Percentiles rank a stretch among this genome's conserved stretches.
Evolutionary conservation across 306 rosid genomes (phyloP).

Genomic region (Trifolium subterraneum): DNA sequence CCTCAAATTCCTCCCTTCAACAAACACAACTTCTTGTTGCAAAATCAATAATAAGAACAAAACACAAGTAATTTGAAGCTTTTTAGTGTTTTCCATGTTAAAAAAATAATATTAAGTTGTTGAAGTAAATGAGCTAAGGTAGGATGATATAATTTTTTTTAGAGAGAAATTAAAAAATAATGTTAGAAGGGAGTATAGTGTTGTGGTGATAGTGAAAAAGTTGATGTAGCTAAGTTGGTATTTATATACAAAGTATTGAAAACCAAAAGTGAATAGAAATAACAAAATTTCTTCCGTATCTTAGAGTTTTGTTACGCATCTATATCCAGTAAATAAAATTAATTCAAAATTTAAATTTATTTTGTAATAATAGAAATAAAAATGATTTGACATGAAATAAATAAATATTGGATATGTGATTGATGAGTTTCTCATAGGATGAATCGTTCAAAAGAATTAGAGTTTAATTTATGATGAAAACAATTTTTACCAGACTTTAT

Average conservation of each 20-base stretch:
- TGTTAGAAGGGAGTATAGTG: slow-evolving; percentile 10
- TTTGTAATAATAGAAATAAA: too few species aligned
- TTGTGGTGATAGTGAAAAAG: neutral
- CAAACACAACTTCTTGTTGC: slow-evolving; percentile 40
- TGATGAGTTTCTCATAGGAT: too few species aligned
- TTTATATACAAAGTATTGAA: slow-evolving; percentile 37
- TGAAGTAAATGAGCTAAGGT: neutral
- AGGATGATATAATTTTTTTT: neutral
- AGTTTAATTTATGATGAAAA: too few species aligned
- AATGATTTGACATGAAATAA: too few species aligned
- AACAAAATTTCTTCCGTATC: too few species aligned
- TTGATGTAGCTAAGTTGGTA: slow-evolving; percentile 22
- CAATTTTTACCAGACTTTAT: too few species aligned
- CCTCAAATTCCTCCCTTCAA: slow-evolving; percentile 59
- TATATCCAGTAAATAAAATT: too few species aligned
- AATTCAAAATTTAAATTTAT: too few species aligned
- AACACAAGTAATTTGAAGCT: slow-evolving; percentile 32
- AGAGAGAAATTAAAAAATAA: neutral
- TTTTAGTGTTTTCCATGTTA: slow-evolving; percentile 42
- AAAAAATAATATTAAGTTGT: neutral
- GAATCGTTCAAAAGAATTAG: too few species aligned
- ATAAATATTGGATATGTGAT: too few species aligned
- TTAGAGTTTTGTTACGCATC: too few species aligned
- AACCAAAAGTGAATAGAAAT: neutral
- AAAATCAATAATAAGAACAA: slow-evolving; percentile 47